Conservation (phyloP, 1,284 basidiomycete genomes). For the Ganoderma sp. region DNA sequence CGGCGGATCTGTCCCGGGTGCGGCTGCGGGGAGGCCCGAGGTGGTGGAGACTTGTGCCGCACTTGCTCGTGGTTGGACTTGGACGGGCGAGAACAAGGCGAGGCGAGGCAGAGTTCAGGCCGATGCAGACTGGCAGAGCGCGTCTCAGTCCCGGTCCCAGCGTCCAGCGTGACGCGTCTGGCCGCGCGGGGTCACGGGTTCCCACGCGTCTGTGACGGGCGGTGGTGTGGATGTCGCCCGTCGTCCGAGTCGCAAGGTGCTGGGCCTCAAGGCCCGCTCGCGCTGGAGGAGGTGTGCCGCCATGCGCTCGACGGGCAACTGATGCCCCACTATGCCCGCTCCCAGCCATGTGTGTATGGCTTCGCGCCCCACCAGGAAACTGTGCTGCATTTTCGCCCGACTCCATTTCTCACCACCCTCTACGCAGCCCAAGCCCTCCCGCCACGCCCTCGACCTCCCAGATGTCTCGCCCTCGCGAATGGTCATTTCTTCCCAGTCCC, state of each 20-base stretch:
- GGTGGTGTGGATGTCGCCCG: no score
- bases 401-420: neutral
- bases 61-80: neutral
- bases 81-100: neutral
- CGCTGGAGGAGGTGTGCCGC: neutral
- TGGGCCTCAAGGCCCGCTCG: no score
- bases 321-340: neutral
- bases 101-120: neutral
- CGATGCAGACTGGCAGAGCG: neutral
- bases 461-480: constrained; percentile 4
- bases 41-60: neutral
- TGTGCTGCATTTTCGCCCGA: constrained; percentile 2
- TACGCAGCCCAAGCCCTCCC: constrained; percentile 8
- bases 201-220: neutral
- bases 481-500: constrained; percentile 11
- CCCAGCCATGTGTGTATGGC: neutral
- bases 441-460: constrained; percentile 9
- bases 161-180: neutral
- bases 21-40: neutral
- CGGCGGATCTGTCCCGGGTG: constrained; percentile 16
- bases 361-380: constrained; percentile 9
- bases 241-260: neutral
- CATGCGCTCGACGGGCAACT: neutral
- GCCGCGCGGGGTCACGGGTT: constrained; percentile 1
- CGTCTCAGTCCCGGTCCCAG: neutral